Percentiles rank a stretch among this genome's conserved stretches.
Conservation (phyloP, 2,329 filamentous ascomycete genomes). For the Diaporthe batatas region DNA sequence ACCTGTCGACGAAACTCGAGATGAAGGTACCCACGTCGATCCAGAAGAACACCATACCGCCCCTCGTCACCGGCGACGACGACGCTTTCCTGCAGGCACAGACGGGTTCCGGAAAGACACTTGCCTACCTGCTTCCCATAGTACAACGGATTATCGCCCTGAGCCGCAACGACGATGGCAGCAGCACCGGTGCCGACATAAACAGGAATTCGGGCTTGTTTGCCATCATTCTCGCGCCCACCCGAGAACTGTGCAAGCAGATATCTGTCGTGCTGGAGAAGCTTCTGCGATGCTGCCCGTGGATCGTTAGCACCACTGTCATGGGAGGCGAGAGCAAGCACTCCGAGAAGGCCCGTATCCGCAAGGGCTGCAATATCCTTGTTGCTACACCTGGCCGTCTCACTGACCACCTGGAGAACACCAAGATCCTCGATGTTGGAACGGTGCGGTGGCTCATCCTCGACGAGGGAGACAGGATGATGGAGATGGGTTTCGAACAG, state of each 20-base stretch:
- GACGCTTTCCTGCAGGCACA: slow-evolving; percentile 98
- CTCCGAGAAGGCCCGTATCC: slow-evolving; percentile 90
- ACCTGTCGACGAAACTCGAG: slow-evolving; percentile 86
- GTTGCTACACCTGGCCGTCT: slow-evolving; percentile 94
- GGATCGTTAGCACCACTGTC: slow-evolving; percentile 92
- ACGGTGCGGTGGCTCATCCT: slow-evolving; percentile 94
- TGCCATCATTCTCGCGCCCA: slow-evolving; percentile 93
- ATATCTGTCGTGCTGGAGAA: slow-evolving; percentile 89
- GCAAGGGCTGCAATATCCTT: slow-evolving; percentile 95
- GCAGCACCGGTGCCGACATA: slow-evolving; percentile 65
- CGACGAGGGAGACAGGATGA: slow-evolving; percentile 96
- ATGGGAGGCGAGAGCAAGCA: slow-evolving; percentile 78
- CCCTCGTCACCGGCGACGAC: slow-evolving; percentile 82
- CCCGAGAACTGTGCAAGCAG: slow-evolving; percentile 93
- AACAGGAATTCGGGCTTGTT: slow-evolving; percentile 91
- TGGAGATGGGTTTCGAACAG: slow-evolving; percentile 98
- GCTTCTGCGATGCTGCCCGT: slow-evolving; percentile 88
- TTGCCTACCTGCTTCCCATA: slow-evolving; percentile 94
- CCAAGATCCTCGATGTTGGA: slow-evolving; percentile 87
- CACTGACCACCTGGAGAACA: slow-evolving; percentile 93
- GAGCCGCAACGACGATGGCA: slow-evolving; percentile 67
- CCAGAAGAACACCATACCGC: slow-evolving; percentile 88
- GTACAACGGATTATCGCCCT: slow-evolving; percentile 89
- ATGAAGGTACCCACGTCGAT: slow-evolving; percentile 95
- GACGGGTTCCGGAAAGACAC: slow-evolving; percentile 96